Base-by-base conservation (phyloP, 2,329 filamentous ascomycete species). In the Botryotinia narcissicola region DNA sequence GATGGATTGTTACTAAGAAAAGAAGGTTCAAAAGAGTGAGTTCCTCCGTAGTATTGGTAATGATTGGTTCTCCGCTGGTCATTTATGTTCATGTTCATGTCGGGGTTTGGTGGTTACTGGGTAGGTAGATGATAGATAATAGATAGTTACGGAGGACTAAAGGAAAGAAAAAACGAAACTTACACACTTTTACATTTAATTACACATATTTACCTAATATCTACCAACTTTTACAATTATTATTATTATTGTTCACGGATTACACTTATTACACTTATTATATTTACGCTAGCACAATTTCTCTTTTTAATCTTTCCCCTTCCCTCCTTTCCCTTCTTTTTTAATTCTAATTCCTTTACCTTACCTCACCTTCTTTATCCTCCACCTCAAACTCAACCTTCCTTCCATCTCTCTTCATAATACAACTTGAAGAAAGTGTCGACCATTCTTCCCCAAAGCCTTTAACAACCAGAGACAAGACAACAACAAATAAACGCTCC, bases 401-500 rank as follows among this genome's bases (percentile, higher is more conserved):
- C 73, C 18, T 64, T 44, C 60, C 64, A 51, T 42, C 51, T 57
- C 51, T 73, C 72, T 35, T 71, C 73, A 46, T 70, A 68, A 72
- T 44, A 72, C 32, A 67, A 57, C 60, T 67, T 57, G 69, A 70
- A 42, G 67, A 70, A 57, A 61, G 37, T 70, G 1, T 61, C 40
- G 37, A 57, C 67, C 10, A 29, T 16, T 9, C 67, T 16, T 9
- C 10, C 67, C 4, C 14, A 32, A 61, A 18, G 0, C 20, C 29
- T 69, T 71, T 60, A 54, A 73, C 4, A 75, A 29, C 16, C 29
- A 40, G 14, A 66, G 62, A 48, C 42, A 66, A 48, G 62, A 48
- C 44, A 46, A 46, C 44, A 66, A 48, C 42, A 35, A 32, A 35
- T n/a, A 48, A 48, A 37, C 35, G 16, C 35, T 78, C 77, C 76